Evolutionary conservation across 345 rosid species (phyloP).

Genomic region (Kernera saxatilis): DNA sequence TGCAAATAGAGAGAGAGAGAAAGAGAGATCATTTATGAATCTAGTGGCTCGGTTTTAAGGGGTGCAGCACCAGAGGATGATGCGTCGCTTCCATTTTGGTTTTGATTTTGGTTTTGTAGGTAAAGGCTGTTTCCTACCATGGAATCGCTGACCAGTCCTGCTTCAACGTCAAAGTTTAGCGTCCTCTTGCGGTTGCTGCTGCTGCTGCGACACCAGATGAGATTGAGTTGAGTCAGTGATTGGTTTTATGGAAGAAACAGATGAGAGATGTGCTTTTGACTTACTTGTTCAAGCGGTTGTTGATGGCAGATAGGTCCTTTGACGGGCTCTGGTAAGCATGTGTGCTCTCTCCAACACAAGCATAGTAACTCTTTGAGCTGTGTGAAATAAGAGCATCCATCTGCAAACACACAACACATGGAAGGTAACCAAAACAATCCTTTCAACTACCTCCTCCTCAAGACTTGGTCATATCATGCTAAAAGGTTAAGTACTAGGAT

Average conservation of each 20-base stretch:
- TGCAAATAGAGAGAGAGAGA: not conserved
- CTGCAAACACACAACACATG: slow-evolving; percentile 34
- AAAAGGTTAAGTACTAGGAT: not conserved
- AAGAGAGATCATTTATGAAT: not conserved
- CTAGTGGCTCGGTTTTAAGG: slow-evolving; percentile 31
- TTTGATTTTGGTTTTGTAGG: slow-evolving; percentile 47
- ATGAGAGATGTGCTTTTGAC: not conserved
- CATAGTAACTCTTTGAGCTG: slow-evolving; percentile 84
- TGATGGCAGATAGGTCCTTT: slow-evolving; percentile 83
- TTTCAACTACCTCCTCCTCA: not conserved
- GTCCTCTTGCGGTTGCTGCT: slow-evolving; percentile 58
- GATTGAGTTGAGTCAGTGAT: too few relatives aligned
- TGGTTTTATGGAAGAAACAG: not conserved
- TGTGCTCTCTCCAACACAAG: slow-evolving; percentile 98
- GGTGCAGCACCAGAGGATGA: slow-evolving; percentile 25
- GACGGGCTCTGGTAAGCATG: slow-evolving; percentile 98
- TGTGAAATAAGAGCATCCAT: slow-evolving; percentile 93
- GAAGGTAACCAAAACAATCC: not conserved
- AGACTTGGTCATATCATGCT: not conserved
- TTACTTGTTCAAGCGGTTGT: slow-evolving; percentile 82
- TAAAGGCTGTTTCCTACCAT: slow-evolving; percentile 82
- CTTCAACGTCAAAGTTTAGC: slow-evolving; percentile 74
- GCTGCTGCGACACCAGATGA: slow-evolving; percentile 37
- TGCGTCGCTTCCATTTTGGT: slow-evolving; percentile 22
- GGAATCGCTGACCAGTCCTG: slow-evolving; percentile 91